These are phyloP conservation scores for Cokeromyces recurvatus DNA, from an alignment of 371 early-diverging fungal species.

Conservation along the genomic window DNA sequence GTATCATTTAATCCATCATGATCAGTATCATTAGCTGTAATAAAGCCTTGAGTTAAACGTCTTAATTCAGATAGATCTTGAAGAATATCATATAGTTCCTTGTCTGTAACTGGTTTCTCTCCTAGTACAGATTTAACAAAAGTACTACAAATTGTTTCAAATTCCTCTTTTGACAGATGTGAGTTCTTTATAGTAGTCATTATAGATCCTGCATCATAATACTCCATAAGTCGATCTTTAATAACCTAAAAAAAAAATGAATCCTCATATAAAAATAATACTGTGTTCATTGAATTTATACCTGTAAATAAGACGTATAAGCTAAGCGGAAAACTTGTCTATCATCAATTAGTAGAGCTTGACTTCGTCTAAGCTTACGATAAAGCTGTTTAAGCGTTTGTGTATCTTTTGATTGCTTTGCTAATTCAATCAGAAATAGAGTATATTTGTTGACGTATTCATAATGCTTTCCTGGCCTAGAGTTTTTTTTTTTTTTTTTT, in stretches of 20 bases:
- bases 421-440: slow-evolving; percentile 50
- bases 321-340: slow-evolving; percentile 46
- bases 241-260: background rate
- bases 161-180: background rate
- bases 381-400: slow-evolving; percentile 53
- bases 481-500: background rate
- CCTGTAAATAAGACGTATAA: slow-evolving; percentile 40
- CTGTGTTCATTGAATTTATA: too few relatives aligned
- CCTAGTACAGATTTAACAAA: background rate
- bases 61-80: slow-evolving; percentile 12
- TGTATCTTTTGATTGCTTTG: slow-evolving; percentile 49
- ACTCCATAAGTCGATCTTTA: background rate
- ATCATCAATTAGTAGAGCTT: slow-evolving; percentile 45
- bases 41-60: background rate
- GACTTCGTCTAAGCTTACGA: slow-evolving; percentile 54
- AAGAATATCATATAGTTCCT: slow-evolving; percentile 1
- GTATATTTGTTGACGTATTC: slow-evolving; percentile 64
- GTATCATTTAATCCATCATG: slow-evolving; percentile 5
- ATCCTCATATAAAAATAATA: too few relatives aligned
- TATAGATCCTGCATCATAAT: background rate
- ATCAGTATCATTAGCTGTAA: background rate
- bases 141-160: background rate
- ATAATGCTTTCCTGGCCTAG: slow-evolving; percentile 64
- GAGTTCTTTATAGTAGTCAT: background rate
- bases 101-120: slow-evolving; percentile 1